A percentile compares a stretch with the other conserved stretches of the same genome.
Evolutionary conservation across 805 yeast species (phyloP).

Genomic region (Ogataea populi-albae): DNA sequence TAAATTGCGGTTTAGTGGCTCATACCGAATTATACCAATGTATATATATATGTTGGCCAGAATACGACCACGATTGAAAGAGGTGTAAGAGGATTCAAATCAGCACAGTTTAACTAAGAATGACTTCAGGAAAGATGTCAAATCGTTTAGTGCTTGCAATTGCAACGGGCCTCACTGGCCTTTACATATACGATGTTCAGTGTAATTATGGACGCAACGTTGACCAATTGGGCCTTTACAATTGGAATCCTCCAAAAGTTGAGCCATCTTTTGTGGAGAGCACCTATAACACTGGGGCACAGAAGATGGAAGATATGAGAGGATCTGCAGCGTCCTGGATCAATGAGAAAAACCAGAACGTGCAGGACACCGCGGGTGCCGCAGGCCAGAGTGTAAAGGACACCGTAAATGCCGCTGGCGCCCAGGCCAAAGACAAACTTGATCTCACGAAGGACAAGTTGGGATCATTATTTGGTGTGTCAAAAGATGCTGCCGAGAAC

Average conservation of each 20-base stretch:
- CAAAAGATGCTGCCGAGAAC: slow-evolving; percentile 23
- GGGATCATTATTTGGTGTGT: slow-evolving; percentile 17
- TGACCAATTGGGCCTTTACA: slow-evolving; percentile 26
- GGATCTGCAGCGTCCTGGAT: slow-evolving; percentile 22
- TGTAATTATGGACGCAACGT: slow-evolving; percentile 24
- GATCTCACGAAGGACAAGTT: slow-evolving; percentile 15
- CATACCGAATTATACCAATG: too few relatives aligned
- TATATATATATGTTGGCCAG: too few relatives aligned
- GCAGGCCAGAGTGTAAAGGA: slow-evolving; percentile 12
- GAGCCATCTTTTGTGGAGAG: slow-evolving; percentile 15
- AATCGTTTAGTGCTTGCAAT: slow-evolving; percentile 19
- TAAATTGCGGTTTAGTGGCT: too few relatives aligned
- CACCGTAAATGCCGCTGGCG: slow-evolving; percentile 14
- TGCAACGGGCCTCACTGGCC: slow-evolving; percentile 29
- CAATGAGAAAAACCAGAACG: slow-evolving; percentile 18
- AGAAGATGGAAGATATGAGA: slow-evolving; percentile 21
- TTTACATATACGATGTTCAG: slow-evolving; percentile 29
- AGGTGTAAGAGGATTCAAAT: too few relatives aligned
- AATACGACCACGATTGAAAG: too few relatives aligned
- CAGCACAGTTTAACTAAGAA: slow-evolving; percentile 3
- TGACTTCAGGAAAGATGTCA: slow-evolving; percentile 17
- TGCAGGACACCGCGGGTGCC: slow-evolving; percentile 11
- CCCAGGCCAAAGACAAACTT: slow-evolving; percentile 13
- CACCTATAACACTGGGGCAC: slow-evolving; percentile 14
- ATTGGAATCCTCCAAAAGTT: slow-evolving; percentile 25